Evolutionary conservation across 805 yeast species (phyloP).

Genomic region (Metschnikowia rubicola): DNA sequence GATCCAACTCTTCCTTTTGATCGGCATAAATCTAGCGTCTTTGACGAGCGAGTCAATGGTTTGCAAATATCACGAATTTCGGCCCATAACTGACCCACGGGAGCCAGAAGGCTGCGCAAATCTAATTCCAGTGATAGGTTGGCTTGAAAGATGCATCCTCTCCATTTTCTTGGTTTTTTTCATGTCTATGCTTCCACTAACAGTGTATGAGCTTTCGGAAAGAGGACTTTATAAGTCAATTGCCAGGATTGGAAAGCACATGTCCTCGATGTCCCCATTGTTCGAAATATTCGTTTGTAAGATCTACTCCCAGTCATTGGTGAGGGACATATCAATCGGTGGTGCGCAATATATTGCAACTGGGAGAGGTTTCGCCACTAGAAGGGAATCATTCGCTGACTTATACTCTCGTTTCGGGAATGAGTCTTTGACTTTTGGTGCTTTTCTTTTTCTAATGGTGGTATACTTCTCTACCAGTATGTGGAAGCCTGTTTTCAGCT

Average conservation of each 20-base stretch:
- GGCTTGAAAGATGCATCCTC: conserved; percentile 78
- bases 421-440: conserved; percentile 71
- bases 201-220: conserved; percentile 76
- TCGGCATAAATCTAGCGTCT: conserved; percentile 68
- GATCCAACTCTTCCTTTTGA: conserved; percentile 66
- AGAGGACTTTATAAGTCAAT: conserved; percentile 77
- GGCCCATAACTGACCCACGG: conserved; percentile 63
- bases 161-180: conserved; percentile 81
- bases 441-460: conserved; percentile 24
- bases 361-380: conserved; percentile 83
- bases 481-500: conserved; percentile 90
- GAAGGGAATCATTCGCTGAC: conserved; percentile 72
- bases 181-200: conserved; percentile 74
- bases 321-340: conserved; percentile 72
- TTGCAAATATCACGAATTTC: conserved; percentile 62
- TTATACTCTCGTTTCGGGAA: conserved; percentile 77
- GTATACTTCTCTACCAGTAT: conserved; percentile 45
- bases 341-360: conserved; percentile 87
- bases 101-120: conserved; percentile 74
- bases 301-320: conserved; percentile 67
- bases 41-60: conserved; percentile 67
- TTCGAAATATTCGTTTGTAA: conserved; percentile 83
- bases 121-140: conserved; percentile 67
- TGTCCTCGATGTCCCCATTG: conserved; percentile 70
- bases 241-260: conserved; percentile 65